phyloP scores from a whole-genome alignment of 768 basidiomycete species.

The Postia placenta region DNA sequence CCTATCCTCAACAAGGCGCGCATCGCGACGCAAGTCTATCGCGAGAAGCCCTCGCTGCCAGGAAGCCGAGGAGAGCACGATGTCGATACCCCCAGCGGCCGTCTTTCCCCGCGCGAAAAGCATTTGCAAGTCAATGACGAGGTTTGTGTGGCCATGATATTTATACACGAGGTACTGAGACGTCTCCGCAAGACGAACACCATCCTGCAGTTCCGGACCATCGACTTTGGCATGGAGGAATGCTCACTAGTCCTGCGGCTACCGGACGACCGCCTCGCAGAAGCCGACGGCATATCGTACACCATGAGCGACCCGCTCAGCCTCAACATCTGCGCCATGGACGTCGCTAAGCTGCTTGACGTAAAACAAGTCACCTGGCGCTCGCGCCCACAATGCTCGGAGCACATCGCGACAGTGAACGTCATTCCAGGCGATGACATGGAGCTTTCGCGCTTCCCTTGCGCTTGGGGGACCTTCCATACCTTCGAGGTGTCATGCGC shows the following conservation, averaged over 20 bases:
- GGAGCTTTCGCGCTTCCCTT: conserved; percentile 16
- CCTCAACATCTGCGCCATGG: conserved; percentile 15
- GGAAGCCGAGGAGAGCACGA: too few relatives aligned
- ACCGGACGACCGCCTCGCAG: too few relatives aligned
- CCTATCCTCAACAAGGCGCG: conserved; percentile 18
- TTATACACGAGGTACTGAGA: too few relatives aligned
- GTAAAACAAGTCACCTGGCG: conserved; percentile 13
- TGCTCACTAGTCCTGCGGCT: conserved; percentile 20
- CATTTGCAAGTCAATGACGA: too few relatives aligned
- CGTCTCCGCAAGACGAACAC: conserved; percentile 19
- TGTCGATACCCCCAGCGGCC: too few relatives aligned
- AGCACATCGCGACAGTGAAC: conserved; percentile 10
- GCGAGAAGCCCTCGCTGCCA: too few relatives aligned
- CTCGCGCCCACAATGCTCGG: conserved; percentile 9
- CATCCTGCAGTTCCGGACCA: conserved; percentile 19
- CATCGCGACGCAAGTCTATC: conserved; percentile 17
- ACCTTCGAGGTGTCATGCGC: conserved; percentile 18
- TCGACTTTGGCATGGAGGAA: conserved; percentile 23
- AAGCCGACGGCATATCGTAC: conserved; percentile 13
- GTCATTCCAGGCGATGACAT: conserved; percentile 13
- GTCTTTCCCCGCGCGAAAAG: too few relatives aligned
- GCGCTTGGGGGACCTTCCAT: conserved; percentile 16
- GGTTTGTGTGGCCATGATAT: too few relatives aligned
- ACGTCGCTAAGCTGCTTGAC: conserved; percentile 13
- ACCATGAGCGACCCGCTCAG: conserved; percentile 2